These are phyloP conservation scores for Globomyces pollinis-pini DNA, from an alignment of 192 early-diverging fungal genomes.

Conservation along the genomic window DNA sequence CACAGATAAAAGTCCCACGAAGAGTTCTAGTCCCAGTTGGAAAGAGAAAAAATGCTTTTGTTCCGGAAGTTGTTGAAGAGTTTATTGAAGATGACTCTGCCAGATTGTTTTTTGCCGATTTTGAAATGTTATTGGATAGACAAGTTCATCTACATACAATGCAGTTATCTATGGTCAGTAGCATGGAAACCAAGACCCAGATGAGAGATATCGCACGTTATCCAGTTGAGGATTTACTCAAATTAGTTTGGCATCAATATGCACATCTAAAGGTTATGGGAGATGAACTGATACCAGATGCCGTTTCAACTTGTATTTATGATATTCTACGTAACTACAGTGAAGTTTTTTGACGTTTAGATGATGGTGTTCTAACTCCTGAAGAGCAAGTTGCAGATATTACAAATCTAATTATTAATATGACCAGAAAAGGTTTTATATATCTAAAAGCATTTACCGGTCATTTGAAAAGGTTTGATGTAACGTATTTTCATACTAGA, in stretches of 20 bases:
- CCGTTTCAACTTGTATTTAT: not conserved
- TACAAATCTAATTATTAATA: not conserved
- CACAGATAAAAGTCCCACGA: not conserved
- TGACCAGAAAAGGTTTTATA: not conserved
- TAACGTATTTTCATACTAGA: no score
- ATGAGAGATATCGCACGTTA: not conserved
- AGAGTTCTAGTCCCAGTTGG: not conserved
- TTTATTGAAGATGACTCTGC: not conserved
- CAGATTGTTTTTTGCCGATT: not conserved
- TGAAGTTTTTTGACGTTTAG: not conserved
- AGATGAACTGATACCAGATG: not conserved
- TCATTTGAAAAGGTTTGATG: conserved; percentile 3
- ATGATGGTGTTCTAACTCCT: not conserved
- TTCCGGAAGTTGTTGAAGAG: no score
- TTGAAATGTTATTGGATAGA: not conserved
- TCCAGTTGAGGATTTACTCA: not conserved
- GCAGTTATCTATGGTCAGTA: not conserved
- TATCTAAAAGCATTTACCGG: conserved; percentile 12
- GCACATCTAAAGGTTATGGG: not conserved
- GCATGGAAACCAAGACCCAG: not conserved
- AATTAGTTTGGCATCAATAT: conserved; percentile 2
- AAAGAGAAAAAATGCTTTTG: not conserved
- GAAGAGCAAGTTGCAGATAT: not conserved
- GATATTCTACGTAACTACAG: not conserved
- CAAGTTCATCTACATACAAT: not conserved